These are phyloP conservation scores for Cyberlindnera bimundalis DNA, from an alignment of 805 yeast species.

Conservation along the genomic window DNA sequence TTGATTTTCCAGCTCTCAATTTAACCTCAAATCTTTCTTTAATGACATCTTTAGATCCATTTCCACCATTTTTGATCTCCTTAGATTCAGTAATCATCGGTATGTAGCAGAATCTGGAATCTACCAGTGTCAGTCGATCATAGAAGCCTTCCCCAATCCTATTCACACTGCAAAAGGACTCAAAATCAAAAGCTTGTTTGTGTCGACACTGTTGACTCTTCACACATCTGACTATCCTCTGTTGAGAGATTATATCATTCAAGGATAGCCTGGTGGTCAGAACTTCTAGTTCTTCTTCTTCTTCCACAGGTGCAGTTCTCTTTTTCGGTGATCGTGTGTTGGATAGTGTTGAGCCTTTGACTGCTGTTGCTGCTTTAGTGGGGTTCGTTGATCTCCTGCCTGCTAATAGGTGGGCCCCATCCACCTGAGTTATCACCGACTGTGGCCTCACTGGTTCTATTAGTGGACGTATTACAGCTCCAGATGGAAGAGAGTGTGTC, in stretches of 20 bases:
- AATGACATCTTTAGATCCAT: not conserved
- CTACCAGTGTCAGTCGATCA: constrained; percentile 4
- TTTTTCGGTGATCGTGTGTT: constrained; percentile 1
- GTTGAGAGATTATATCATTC: constrained; percentile 17
- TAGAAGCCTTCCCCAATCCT: not conserved
- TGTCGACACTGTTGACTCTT: constrained; percentile 18
- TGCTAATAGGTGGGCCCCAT: too few relatives aligned
- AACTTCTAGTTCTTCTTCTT: constrained; percentile 17
- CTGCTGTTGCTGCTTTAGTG: too few relatives aligned
- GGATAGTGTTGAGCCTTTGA: too few relatives aligned
- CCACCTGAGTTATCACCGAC: not conserved
- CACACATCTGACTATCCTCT: constrained; percentile 14
- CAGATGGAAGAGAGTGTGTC: constrained; percentile 5
- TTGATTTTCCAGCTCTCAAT: constrained; percentile 1
- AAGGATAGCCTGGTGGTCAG: constrained; percentile 14
- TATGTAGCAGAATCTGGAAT: constrained; percentile 3
- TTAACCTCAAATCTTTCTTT: constrained; percentile 8
- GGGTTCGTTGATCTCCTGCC: too few relatives aligned
- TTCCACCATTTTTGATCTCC: not conserved
- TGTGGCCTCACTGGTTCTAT: not conserved
- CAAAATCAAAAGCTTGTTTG: constrained; percentile 17
- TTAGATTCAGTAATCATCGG: not conserved
- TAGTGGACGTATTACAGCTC: constrained; percentile 4
- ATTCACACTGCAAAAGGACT: constrained; percentile 15
- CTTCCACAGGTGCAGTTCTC: constrained; percentile 1